Conservation (phyloP, 2,329 filamentous ascomycete genomes). For the Iodosphaeria phyllophila region DNA sequence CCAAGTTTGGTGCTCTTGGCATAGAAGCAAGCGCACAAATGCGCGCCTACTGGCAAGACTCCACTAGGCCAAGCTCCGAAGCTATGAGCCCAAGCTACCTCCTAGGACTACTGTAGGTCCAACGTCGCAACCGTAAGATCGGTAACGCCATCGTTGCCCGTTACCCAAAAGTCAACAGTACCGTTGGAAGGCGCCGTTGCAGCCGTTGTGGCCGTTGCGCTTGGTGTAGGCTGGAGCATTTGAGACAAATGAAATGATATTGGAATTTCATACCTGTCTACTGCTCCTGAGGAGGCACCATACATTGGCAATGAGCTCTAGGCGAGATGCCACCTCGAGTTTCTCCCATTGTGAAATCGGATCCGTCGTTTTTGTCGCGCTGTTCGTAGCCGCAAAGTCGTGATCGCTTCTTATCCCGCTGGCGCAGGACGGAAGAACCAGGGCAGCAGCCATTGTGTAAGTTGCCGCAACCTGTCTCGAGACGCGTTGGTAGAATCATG, state of each 20-base stretch:
- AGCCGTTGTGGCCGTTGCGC: too few species aligned
- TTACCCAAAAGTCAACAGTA: too few species aligned
- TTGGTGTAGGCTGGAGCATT: background rate
- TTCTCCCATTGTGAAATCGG: conserved; percentile 21
- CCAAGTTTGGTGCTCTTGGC: too few species aligned
- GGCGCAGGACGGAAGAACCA: conserved; percentile 23
- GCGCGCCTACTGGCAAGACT: too few species aligned
- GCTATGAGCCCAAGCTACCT: too few species aligned
- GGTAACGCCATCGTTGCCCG: too few species aligned
- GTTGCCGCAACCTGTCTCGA: conserved; percentile 23
- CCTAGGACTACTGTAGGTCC: too few species aligned
- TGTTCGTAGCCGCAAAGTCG: conserved; percentile 17
- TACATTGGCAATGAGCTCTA: conserved; percentile 19
- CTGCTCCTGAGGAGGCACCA: conserved; percentile 18
- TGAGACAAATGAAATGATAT: too few species aligned
- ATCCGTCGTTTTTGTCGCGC: conserved; percentile 10
- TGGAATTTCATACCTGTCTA: conserved; percentile 12
- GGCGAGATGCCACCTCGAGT: conserved; percentile 13
- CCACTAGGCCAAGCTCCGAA: too few species aligned
- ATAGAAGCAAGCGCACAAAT: too few species aligned
- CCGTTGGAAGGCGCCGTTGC: too few species aligned
- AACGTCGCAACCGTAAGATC: too few species aligned
- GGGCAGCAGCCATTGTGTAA: conserved; percentile 35
- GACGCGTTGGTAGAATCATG: conserved; percentile 29
- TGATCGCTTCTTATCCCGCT: conserved; percentile 21